A percentile compares a stretch with the other conserved stretches of the same genome.
Evolutionary conservation across 495 filamentous ascomycete genomes (phyloP).

Genomic region (Saxophila tyrrhenica): DNA sequence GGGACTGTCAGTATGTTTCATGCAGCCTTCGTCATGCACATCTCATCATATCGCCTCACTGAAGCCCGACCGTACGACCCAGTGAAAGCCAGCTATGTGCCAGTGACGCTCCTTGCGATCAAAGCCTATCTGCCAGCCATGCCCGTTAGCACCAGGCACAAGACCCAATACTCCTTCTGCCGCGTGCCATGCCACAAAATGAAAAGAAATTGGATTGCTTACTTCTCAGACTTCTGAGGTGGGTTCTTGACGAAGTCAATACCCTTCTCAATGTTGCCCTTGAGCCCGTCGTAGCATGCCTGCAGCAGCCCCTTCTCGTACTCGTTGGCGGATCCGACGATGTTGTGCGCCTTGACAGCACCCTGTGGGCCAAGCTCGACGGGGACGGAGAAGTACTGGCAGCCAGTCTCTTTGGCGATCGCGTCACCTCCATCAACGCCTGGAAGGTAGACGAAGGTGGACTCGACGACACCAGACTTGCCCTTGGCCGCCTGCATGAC

Average conservation of each 20-base stretch:
- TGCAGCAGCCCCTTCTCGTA: constrained; percentile 81
- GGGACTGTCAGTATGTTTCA: neutral
- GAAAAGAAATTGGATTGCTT: neutral
- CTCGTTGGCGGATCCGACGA: constrained; percentile 58
- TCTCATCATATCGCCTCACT: neutral
- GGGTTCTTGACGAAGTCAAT: constrained; percentile 80
- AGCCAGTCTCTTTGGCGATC: constrained; percentile 66
- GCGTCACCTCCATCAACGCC: constrained; percentile 79
- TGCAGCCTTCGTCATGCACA: neutral
- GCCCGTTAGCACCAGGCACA: neutral
- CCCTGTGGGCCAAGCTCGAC: constrained; percentile 87
- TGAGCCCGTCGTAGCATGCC: constrained; percentile 58
- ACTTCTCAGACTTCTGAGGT: constrained; percentile 35
- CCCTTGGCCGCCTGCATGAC: constrained; percentile 79
- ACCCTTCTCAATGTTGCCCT: constrained; percentile 90
- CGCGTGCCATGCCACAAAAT: neutral
- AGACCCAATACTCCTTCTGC: neutral
- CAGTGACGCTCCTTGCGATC: neutral
- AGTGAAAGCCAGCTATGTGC: neutral
- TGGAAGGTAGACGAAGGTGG: constrained; percentile 86
- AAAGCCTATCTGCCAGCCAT: neutral
- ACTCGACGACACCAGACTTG: constrained; percentile 84
- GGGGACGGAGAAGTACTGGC: constrained; percentile 92
- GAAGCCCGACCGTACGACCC: neutral
- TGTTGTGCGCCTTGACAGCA: constrained; percentile 69